Evolutionary conservation across 108 stramenopile species (phyloP).

Genomic region (Chaetoceros muelleri): DNA sequence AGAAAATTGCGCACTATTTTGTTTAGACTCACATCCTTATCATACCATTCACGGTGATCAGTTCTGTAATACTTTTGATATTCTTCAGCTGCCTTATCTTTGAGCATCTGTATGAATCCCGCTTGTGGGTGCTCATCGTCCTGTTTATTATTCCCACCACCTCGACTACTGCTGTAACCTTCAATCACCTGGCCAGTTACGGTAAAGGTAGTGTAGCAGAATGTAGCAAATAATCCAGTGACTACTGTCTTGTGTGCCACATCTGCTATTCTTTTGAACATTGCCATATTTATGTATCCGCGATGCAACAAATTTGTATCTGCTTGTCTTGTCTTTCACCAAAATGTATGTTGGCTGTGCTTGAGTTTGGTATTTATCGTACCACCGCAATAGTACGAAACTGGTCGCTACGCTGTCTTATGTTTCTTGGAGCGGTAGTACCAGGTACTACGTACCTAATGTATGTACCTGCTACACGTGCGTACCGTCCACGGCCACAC

Average conservation of each 20-base stretch:
- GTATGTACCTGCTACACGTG: too few species aligned
- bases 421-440: too few species aligned
- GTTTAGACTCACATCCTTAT: too few species aligned
- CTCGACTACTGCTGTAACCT: conserved; percentile 10
- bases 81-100: conserved; percentile 63
- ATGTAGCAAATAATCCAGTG: conserved; percentile 37
- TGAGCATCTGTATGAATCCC: conserved; percentile 48
- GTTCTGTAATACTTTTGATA: conserved; percentile 44
- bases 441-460: too few species aligned
- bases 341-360: too few species aligned
- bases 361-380: too few species aligned
- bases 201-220: conserved; percentile 50
- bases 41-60: conserved; percentile 66
- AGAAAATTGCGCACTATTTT: too few species aligned
- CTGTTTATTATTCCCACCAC: conserved; percentile 3
- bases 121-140: conserved; percentile 25
- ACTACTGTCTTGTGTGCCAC: conserved; percentile 58
- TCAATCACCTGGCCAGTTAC: conserved; percentile 33
- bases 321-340: too few species aligned
- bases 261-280: conserved; percentile 43
- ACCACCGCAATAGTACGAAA: too few species aligned
- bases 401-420: too few species aligned
- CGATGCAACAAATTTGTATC: too few species aligned
- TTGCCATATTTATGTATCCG: conserved; percentile 18
- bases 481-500: too few species aligned